Evolutionary conservation across 2,329 filamentous ascomycete genomes (phyloP).

Genomic region (Basipetospora chlamydospora): DNA sequence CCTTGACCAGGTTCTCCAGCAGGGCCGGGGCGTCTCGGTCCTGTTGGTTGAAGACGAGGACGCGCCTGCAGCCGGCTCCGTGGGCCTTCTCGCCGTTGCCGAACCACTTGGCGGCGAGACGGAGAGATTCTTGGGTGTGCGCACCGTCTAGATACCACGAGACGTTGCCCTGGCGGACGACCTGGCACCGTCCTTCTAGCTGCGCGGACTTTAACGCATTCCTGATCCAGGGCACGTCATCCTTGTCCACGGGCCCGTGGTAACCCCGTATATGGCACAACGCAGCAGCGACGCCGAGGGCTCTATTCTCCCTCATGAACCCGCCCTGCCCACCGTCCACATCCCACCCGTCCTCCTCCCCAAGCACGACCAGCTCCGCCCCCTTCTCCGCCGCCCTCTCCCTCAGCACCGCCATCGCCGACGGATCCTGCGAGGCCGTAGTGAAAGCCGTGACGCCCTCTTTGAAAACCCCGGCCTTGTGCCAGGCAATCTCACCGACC

Average conservation of each 20-base stretch:
- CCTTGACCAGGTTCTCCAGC: conserved; percentile 45
- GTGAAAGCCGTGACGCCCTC: conserved; percentile 27
- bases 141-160: conserved; percentile 79
- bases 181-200: conserved; percentile 67
- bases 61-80: conserved; percentile 19
- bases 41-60: conserved; percentile 87
- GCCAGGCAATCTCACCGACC: conserved; percentile 72
- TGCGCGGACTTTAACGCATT: conserved; percentile 51
- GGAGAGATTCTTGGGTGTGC: conserved; percentile 74
- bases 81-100: conserved; percentile 33
- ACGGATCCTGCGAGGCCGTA: conserved; percentile 14
- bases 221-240: conserved; percentile 30
- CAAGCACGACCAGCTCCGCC: conserved; percentile 26
- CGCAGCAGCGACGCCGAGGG: conserved; percentile 40
- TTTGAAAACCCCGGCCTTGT: conserved; percentile 84
- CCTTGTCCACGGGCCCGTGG: conserved; percentile 1
- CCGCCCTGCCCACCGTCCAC: conserved; percentile 25
- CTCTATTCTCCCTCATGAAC: conserved; percentile 46
- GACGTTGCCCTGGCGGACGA: conserved; percentile 32
- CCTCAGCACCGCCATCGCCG: conserved; percentile 37
- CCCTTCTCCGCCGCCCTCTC: conserved; percentile 44
- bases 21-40: conserved; percentile 60
- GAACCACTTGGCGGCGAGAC: conserved; percentile 67
- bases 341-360: conserved; percentile 25
- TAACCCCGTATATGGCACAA: conserved; percentile 34